Conservation (phyloP, 768 basidiomycete species). For the Cubamyces lactineus region DNA sequence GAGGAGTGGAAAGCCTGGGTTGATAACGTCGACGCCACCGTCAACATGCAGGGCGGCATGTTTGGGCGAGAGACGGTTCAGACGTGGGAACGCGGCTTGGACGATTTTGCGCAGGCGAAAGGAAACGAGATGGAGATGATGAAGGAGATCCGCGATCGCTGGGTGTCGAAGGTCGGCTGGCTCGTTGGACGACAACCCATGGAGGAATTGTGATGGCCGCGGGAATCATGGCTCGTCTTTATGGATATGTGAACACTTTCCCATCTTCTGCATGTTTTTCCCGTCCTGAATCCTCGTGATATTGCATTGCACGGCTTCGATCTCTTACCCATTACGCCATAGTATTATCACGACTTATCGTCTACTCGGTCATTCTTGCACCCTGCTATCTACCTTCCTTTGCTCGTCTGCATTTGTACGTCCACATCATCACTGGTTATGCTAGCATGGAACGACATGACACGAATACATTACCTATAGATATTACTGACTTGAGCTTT, state of each 20-base stretch:
- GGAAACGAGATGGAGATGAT: slow-evolving; percentile 46
- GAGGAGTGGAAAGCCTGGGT: slow-evolving; percentile 85
- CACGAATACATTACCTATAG: slow-evolving; percentile 2
- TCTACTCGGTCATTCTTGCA: slow-evolving; percentile 10
- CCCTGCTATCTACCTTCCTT: slow-evolving; percentile 5
- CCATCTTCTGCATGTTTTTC: background rate
- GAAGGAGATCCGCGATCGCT: slow-evolving; percentile 58
- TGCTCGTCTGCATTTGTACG: slow-evolving; percentile 19
- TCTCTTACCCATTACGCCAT: background rate
- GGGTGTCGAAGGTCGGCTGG: slow-evolving; percentile 82
- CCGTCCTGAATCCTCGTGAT: background rate
- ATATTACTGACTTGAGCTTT: background rate
- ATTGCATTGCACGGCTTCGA: background rate
- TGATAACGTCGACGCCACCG: slow-evolving; percentile 63
- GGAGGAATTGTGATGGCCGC: slow-evolving; percentile 37
- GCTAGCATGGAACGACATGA: slow-evolving; percentile 19
- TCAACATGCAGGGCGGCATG: slow-evolving; percentile 78
- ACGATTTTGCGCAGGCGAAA: slow-evolving; percentile 63
- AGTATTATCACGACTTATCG: background rate
- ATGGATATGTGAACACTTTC: slow-evolving; percentile 17
- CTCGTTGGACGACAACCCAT: slow-evolving; percentile 55
- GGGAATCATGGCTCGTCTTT: slow-evolving; percentile 3
- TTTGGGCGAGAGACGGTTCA: slow-evolving; percentile 72
- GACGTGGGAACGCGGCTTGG: slow-evolving; percentile 70
- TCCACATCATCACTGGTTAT: slow-evolving; percentile 14